Percentiles rank a stretch among this genome's conserved stretches.
These are phyloP conservation scores for Hymenoscyphus albidus DNA, from an alignment of 2,329 filamentous ascomycete genomes.

Conservation along the genomic window DNA sequence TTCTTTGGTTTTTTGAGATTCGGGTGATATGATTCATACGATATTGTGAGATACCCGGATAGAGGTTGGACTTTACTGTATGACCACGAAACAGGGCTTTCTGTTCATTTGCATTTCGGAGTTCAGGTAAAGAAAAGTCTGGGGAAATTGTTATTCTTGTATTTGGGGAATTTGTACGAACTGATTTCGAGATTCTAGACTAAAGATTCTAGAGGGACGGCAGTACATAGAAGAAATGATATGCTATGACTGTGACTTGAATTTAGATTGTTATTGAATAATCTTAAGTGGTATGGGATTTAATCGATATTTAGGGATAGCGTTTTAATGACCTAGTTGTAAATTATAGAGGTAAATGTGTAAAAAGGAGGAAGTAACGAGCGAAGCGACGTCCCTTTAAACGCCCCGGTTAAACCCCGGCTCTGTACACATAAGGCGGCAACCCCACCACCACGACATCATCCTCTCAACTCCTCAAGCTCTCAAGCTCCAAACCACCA, in stretches of 20 bases:
- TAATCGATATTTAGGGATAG: background rate
- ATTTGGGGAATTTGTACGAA: background rate
- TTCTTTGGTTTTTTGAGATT: background rate
- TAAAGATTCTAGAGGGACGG: background rate
- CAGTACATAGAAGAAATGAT: background rate
- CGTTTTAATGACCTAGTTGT: background rate
- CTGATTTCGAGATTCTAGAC: no score
- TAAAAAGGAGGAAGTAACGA: background rate
- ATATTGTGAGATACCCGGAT: no score
- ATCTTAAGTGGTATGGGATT: background rate
- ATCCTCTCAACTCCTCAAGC: background rate
- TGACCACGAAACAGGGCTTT: background rate
- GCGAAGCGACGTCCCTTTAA: background rate
- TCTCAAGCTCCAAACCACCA: background rate
- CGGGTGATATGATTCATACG: background rate
- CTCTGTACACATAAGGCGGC: background rate
- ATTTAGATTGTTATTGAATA: no score
- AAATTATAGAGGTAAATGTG: background rate
- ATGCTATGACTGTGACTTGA: background rate
- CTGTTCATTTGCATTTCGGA: background rate
- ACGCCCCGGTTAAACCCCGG: background rate
- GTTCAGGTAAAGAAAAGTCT: background rate
- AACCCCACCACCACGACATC: slow-evolving; percentile 1
- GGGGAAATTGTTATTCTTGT: background rate
- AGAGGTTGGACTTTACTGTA: background rate